Percentiles rank a stretch among this genome's conserved stretches.
These are phyloP conservation scores for Flaveria bidentis DNA, from an alignment of 129 eudicot genomes.

Conservation along the genomic window DNA sequence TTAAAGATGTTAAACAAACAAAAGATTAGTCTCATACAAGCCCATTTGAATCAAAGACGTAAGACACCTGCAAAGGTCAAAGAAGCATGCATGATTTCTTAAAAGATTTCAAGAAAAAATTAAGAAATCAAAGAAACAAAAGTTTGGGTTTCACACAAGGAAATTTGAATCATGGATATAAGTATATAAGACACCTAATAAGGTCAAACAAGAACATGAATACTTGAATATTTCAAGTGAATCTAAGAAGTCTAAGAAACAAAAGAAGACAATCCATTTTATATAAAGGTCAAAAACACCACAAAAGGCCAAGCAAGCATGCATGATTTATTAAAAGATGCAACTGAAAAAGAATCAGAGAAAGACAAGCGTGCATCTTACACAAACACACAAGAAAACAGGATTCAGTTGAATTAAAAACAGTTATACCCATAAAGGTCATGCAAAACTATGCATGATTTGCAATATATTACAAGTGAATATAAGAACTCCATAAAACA, in stretches of 20 bases:
- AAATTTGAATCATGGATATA: background rate
- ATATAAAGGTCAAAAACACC: slow-evolving; percentile 4
- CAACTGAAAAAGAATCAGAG: background rate
- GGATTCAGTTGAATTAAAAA: background rate
- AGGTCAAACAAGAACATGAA: background rate
- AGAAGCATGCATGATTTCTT: background rate
- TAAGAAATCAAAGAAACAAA: slow-evolving; percentile 18
- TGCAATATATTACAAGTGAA: background rate
- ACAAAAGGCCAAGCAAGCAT: slow-evolving; percentile 22
- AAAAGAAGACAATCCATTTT: background rate
- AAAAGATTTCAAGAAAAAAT: background rate
- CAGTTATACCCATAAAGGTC: background rate
- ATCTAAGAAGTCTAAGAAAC: slow-evolving; percentile 5
- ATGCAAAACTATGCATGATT: background rate
- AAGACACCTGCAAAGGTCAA: background rate
- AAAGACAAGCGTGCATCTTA: background rate
- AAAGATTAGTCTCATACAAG: background rate
- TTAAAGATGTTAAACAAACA: background rate
- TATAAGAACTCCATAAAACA: background rate
- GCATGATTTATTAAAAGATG: slow-evolving; percentile 14
- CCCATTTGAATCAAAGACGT: background rate
- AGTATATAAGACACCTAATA: background rate
- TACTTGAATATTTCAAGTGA: background rate
- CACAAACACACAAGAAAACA: background rate
- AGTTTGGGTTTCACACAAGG: background rate